Conservation (phyloP, 306 rosid species). For the Prinsepia uniflora region DNA sequence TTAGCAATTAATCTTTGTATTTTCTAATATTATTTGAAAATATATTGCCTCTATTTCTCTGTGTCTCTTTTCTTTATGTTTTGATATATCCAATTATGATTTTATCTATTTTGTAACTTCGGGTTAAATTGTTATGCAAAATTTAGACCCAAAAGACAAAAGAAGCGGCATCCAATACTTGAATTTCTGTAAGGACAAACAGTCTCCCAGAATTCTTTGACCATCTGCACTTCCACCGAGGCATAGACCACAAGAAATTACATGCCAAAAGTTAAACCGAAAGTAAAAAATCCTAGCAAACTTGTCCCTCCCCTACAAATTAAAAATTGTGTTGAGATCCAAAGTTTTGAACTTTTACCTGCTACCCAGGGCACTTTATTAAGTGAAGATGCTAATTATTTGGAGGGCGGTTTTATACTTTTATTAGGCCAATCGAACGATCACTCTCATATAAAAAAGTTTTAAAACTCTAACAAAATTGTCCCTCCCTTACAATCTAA, state of each 20-base stretch:
- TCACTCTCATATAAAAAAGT: too few relatives aligned
- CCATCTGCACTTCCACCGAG: conserved; percentile 12
- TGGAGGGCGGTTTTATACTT: too few relatives aligned
- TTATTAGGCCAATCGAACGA: too few relatives aligned
- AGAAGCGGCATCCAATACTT: conserved; percentile 8
- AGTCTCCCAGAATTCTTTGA: conserved; percentile 11
- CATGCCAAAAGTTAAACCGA: conserved; percentile 6
- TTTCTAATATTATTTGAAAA: conserved; percentile 13
- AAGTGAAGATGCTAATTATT: too few relatives aligned
- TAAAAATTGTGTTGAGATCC: not conserved
- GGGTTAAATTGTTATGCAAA: not conserved
- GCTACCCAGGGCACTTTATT: not conserved
- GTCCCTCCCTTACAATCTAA: too few relatives aligned
- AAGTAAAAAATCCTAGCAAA: not conserved
- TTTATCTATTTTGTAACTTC: too few relatives aligned
- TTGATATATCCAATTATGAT: not conserved
- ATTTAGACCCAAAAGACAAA: conserved; percentile 9
- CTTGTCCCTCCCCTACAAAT: not conserved
- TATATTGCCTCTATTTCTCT: not conserved
- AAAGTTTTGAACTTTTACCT: not conserved
- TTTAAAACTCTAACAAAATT: too few relatives aligned
- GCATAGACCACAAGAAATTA: not conserved
- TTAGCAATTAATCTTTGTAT: conserved; percentile 14
- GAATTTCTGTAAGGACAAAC: conserved; percentile 1
- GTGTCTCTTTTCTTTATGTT: not conserved